These are phyloP conservation scores for Esteya vermicola DNA, from an alignment of 2,329 filamentous ascomycete genomes.

Conservation along the genomic window DNA sequence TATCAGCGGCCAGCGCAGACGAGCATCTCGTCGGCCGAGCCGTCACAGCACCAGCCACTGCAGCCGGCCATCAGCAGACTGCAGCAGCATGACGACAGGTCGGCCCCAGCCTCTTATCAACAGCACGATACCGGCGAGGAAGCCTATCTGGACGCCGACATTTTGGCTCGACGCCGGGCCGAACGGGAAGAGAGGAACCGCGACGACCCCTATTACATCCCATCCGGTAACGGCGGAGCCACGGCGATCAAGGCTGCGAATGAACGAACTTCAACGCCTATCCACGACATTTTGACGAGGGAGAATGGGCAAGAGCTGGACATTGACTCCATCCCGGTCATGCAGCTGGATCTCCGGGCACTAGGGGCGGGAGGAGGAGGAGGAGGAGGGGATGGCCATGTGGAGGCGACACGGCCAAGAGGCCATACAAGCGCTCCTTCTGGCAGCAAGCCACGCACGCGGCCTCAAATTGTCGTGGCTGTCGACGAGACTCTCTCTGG, in stretches of 20 bases:
- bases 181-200: constrained; percentile 71
- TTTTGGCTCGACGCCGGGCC: constrained; percentile 56
- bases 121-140: constrained; percentile 31
- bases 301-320: constrained; percentile 70
- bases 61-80: constrained; percentile 39
- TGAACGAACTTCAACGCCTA: constrained; percentile 57
- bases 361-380: constrained; percentile 16
- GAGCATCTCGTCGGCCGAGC: constrained; percentile 35
- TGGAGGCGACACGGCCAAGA: neutral
- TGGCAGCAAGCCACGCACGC: constrained; percentile 16
- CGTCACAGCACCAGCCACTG: too few species aligned
- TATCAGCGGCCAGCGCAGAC: constrained; percentile 38
- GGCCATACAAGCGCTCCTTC: constrained; percentile 29
- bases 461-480: constrained; percentile 52
- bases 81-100: constrained; percentile 25
- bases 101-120: constrained; percentile 14
- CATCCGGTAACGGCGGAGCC: constrained; percentile 17
- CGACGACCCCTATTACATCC: constrained; percentile 94
- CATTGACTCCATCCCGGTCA: constrained; percentile 89
- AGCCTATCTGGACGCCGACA: constrained; percentile 56
- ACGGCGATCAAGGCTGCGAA: constrained; percentile 30
- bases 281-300: constrained; percentile 60
- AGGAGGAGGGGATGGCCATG: constrained; percentile 16
- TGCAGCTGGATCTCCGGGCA: constrained; percentile 69
- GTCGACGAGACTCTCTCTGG: constrained; percentile 59